Percentiles rank a stretch among this genome's conserved stretches.
These are phyloP conservation scores for Tulasnella calospora DNA, from an alignment of 768 basidiomycete genomes.

Conservation along the genomic window DNA sequence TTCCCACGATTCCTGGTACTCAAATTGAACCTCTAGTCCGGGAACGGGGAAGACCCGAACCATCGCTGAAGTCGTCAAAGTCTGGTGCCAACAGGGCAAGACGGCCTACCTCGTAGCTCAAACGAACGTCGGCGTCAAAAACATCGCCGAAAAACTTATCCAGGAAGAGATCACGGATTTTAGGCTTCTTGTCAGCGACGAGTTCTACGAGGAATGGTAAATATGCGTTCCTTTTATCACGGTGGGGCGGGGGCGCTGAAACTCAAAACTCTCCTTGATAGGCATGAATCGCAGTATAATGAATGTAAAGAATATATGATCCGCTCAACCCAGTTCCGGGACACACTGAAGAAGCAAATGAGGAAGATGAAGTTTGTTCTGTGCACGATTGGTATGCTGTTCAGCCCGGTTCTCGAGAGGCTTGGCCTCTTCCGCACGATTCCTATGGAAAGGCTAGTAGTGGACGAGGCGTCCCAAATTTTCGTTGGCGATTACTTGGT, in stretches of 20 bases:
- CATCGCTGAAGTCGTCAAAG: conserved; percentile 48
- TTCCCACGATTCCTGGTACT: not conserved
- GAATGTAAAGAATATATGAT: conserved; percentile 50
- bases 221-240: not conserved
- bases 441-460: conserved; percentile 43
- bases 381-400: conserved; percentile 74
- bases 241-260: too few relatives aligned
- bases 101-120: conserved; percentile 81
- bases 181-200: conserved; percentile 64
- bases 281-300: conserved; percentile 77
- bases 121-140: conserved; percentile 84
- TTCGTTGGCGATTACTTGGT: conserved; percentile 49
- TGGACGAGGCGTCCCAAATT: conserved; percentile 56
- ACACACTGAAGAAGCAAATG: conserved; percentile 37
- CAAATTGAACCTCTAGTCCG: not conserved
- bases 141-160: conserved; percentile 77
- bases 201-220: conserved; percentile 65
- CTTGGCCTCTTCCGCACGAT: conserved; percentile 39
- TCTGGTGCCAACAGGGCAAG: conserved; percentile 36
- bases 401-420: conserved; percentile 43
- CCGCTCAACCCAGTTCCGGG: conserved; percentile 43
- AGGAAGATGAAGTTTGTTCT: conserved; percentile 46
- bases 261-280: conserved; percentile 33
- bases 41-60: conserved; percentile 64
- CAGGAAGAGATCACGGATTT: conserved; percentile 43